Evolutionary conservation across 129 eudicot species (phyloP).

Genomic region (Flaveria linearis): DNA sequence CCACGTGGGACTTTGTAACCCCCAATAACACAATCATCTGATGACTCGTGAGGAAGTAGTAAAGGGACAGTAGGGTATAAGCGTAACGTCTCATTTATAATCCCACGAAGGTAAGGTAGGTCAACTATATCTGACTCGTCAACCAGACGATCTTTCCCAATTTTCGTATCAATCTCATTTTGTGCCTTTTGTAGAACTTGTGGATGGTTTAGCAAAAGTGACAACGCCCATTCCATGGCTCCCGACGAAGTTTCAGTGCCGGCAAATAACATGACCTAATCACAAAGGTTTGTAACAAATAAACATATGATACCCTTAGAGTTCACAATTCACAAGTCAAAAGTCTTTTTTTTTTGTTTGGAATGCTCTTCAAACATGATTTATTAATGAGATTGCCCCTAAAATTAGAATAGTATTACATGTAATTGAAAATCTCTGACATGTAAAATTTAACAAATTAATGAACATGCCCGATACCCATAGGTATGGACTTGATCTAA

Average conservation of each 20-base stretch:
- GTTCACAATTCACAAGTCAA: too few relatives aligned
- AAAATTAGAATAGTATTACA: too few relatives aligned
- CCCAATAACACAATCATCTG: conserved; percentile 31
- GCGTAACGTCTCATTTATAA: conserved; percentile 32
- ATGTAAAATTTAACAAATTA: too few relatives aligned
- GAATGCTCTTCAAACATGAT: too few relatives aligned
- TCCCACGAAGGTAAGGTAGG: conserved; percentile 30
- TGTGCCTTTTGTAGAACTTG: conserved; percentile 29
- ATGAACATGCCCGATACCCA: too few relatives aligned
- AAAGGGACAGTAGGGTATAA: conserved; percentile 31
- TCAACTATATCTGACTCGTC: conserved; percentile 29
- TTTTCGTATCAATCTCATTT: conserved; percentile 23
- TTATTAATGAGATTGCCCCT: too few relatives aligned
- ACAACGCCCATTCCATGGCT: conserved; percentile 39
- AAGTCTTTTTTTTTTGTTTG: too few relatives aligned
- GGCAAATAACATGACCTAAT: conserved; percentile 31
- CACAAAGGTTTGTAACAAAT: not conserved
- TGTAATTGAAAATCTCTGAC: too few relatives aligned
- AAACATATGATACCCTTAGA: too few relatives aligned
- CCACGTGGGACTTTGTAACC: conserved; percentile 33
- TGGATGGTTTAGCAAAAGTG: conserved; percentile 38
- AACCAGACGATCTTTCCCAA: conserved; percentile 20
- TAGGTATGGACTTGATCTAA: too few relatives aligned
- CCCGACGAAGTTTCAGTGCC: conserved; percentile 36
- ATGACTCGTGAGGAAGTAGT: conserved; percentile 32